Conservation (phyloP, 2,329 filamentous ascomycete genomes). For the Pseudogymnoascus sp. region DNA sequence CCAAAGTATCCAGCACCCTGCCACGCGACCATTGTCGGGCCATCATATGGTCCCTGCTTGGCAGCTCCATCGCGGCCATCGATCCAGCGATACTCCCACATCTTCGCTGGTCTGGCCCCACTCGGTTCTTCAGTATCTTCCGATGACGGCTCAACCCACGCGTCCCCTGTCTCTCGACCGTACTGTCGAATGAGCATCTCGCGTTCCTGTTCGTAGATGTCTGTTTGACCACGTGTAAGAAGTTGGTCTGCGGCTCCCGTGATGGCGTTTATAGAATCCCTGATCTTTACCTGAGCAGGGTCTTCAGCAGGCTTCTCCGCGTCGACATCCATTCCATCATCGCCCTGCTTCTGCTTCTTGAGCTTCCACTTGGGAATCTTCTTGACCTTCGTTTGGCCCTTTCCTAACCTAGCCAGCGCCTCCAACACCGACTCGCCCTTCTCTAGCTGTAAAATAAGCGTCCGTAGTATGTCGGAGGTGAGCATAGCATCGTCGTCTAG, state of each 20-base stretch:
- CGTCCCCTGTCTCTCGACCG: conserved; percentile 75
- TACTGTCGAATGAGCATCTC: conserved; percentile 81
- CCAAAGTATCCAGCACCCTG: conserved; percentile 87
- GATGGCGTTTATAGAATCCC: conserved; percentile 69
- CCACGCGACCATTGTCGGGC: conserved; percentile 82
- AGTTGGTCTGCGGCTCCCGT: conserved; percentile 87
- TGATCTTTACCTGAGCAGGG: conserved; percentile 62
- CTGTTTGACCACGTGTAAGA: conserved; percentile 71
- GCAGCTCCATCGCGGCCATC: conserved; percentile 76
- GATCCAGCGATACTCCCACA: conserved; percentile 92
- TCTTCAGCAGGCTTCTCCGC: conserved; percentile 51
- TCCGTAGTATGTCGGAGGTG: conserved; percentile 65
- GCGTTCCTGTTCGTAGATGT: conserved; percentile 87
- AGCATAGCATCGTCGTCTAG: conserved; percentile 69
- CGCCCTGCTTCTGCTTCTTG: conserved; percentile 56
- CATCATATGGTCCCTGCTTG: conserved; percentile 83
- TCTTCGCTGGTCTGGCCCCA: conserved; percentile 30
- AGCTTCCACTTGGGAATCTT: conserved; percentile 62
- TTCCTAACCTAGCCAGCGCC: conserved; percentile 74
- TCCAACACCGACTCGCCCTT: conserved; percentile 82
- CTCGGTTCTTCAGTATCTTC: conserved; percentile 30
- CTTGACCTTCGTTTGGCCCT: conserved; percentile 54
- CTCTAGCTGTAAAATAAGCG: conserved; percentile 68
- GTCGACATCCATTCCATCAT: conserved; percentile 66
- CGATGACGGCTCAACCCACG: conserved; percentile 60